These are phyloP conservation scores for Stemphylium beticola DNA, from an alignment of 2,329 filamentous ascomycete genomes.

Conservation along the genomic window DNA sequence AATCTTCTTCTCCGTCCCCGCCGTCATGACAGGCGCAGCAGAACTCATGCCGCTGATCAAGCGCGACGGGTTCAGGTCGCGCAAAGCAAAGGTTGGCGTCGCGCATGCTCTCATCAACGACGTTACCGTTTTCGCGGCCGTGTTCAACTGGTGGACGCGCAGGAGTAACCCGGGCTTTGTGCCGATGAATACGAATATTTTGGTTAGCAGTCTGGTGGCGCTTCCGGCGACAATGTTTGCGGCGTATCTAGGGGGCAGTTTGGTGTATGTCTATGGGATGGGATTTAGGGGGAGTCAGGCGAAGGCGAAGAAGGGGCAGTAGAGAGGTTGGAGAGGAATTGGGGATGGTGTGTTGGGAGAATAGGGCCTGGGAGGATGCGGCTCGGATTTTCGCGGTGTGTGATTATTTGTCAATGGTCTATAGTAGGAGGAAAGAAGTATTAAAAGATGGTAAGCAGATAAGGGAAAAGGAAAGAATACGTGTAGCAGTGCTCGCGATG, in stretches of 20 bases:
- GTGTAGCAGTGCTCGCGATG: too few species aligned
- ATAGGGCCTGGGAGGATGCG: too few species aligned
- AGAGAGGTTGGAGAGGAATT: background rate
- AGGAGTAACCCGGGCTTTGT: constrained; percentile 42
- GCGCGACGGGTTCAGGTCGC: constrained; percentile 52
- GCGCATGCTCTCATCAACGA: constrained; percentile 54
- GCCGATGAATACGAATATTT: constrained; percentile 46
- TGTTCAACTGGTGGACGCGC: constrained; percentile 54
- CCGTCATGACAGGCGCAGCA: constrained; percentile 39
- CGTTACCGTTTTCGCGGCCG: constrained; percentile 46
- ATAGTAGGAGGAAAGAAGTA: background rate
- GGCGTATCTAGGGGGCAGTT: constrained; percentile 52
- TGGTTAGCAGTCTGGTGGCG: constrained; percentile 46
- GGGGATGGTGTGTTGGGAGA: too few species aligned
- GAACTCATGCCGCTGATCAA: constrained; percentile 52
- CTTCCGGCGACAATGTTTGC: constrained; percentile 46
- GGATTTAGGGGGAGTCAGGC: constrained; percentile 44
- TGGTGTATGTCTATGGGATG: constrained; percentile 56
- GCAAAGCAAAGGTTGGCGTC: constrained; percentile 51
- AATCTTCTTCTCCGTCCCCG: constrained; percentile 41
- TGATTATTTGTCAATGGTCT: too few species aligned
- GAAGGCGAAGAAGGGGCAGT: constrained; percentile 39
- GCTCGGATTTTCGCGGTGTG: too few species aligned
- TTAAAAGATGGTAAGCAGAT: too few species aligned
- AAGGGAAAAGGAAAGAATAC: too few species aligned